Percentiles rank a stretch among this genome's conserved stretches.
These are phyloP conservation scores for Fagus crenata DNA, from an alignment of 306 rosid species.

Conservation along the genomic window DNA sequence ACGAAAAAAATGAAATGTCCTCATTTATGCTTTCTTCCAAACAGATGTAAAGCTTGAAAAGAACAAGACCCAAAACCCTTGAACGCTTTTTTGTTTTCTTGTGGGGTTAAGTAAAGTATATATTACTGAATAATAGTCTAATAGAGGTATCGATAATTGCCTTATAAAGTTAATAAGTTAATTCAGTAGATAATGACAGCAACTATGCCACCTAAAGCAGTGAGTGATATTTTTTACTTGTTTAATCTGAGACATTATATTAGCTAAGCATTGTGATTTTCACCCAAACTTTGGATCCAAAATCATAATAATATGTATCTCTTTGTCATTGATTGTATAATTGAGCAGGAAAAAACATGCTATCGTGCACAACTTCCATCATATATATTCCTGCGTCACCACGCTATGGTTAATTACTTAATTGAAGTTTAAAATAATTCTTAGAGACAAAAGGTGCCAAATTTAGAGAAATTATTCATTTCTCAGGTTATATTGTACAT, in stretches of 20 bases:
- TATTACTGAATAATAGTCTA: neutral
- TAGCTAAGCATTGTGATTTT: neutral
- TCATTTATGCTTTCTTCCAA: constrained; percentile 2
- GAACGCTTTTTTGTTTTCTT: constrained; percentile 20
- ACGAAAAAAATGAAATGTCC: neutral
- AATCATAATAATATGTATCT: neutral
- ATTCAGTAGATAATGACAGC: neutral
- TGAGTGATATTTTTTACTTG: neutral
- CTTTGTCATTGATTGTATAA: neutral
- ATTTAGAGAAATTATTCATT: no score
- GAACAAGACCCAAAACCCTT: constrained; percentile 18
- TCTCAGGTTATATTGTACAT: no score
- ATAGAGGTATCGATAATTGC: neutral
- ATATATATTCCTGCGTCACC: no score
- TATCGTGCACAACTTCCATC: neutral
- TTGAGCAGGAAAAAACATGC: neutral
- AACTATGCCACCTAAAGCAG: neutral
- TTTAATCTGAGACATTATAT: neutral
- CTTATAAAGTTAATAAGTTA: neutral
- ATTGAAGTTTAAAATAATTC: no score
- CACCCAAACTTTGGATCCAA: constrained; percentile 8
- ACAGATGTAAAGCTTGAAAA: constrained; percentile 2
- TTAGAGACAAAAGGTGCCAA: no score
- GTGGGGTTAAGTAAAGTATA: neutral
- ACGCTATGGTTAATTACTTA: no score